These are phyloP conservation scores for Metschnikowia henanensis DNA, from an alignment of 805 yeast genomes.

Conservation along the genomic window DNA sequence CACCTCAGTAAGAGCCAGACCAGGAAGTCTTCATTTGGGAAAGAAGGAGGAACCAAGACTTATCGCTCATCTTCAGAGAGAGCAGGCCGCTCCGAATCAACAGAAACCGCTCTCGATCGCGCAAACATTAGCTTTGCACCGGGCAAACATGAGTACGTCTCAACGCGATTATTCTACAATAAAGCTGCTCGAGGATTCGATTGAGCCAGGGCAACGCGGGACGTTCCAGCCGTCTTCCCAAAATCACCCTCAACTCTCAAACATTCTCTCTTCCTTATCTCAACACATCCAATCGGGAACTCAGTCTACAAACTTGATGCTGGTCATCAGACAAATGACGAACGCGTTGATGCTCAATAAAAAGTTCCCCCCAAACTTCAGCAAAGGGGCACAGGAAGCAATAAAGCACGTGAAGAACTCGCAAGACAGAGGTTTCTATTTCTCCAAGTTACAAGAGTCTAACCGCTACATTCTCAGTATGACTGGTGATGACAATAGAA, in stretches of 20 bases:
- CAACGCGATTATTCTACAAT: conserved; percentile 30
- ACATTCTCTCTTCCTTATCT: conserved; percentile 32
- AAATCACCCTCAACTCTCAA: conserved; percentile 32
- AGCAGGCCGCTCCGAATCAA: background rate
- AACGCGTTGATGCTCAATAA: conserved; percentile 25
- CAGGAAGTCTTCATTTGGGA: background rate
- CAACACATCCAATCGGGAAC: conserved; percentile 28
- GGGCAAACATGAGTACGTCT: conserved; percentile 42
- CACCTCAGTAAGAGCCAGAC: background rate
- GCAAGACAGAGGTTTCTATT: conserved; percentile 23
- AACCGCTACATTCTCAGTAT: conserved; percentile 27
- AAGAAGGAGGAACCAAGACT: background rate
- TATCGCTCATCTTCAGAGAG: background rate
- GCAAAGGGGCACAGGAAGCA: conserved; percentile 13
- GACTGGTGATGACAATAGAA: conserved; percentile 12
- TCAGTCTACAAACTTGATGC: conserved; percentile 26
- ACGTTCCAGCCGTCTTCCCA: conserved; percentile 4
- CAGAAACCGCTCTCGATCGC: conserved; percentile 51
- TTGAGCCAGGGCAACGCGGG: conserved; percentile 10
- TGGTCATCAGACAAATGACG: conserved; percentile 42
- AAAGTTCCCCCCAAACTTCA: conserved; percentile 13
- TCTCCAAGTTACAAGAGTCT: conserved; percentile 33
- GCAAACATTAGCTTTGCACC: conserved; percentile 55
- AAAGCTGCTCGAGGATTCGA: conserved; percentile 26
- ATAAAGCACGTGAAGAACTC: conserved; percentile 17